These are phyloP conservation scores for Thelonectria blattea DNA, from an alignment of 2,329 filamentous ascomycete genomes.

Conservation along the genomic window DNA sequence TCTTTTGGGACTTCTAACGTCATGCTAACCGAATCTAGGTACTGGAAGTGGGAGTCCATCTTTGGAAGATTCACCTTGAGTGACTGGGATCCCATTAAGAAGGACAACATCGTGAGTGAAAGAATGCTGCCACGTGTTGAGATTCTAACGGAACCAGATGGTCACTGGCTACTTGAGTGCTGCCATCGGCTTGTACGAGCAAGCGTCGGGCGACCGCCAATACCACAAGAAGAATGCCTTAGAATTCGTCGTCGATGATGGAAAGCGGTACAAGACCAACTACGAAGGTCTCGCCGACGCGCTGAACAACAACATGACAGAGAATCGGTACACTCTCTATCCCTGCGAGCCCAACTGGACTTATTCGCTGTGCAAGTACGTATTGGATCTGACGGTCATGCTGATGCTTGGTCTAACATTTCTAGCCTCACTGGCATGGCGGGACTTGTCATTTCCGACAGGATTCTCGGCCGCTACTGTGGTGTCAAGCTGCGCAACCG, in stretches of 20 bases:
- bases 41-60: constrained; percentile 35
- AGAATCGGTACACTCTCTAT: constrained; percentile 22
- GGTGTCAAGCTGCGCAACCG: constrained; percentile 16
- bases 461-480: constrained; percentile 14
- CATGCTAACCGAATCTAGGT: constrained; percentile 11
- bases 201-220: constrained; percentile 20
- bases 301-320: constrained; percentile 22
- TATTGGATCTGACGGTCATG: neutral
- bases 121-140: neutral
- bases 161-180: constrained; percentile 23
- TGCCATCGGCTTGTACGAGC: constrained; percentile 23
- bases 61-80: constrained; percentile 22
- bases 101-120: constrained; percentile 26
- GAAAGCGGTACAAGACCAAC: constrained; percentile 28
- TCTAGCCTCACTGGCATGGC: constrained; percentile 18
- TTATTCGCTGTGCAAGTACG: constrained; percentile 22
- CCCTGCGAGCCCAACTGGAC: constrained; percentile 22
- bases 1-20: too few relatives aligned
- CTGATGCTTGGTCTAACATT: neutral
- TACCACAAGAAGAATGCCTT: constrained; percentile 23
- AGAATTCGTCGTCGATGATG: constrained; percentile 20
- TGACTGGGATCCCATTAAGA: constrained; percentile 24
- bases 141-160: constrained; percentile 14
- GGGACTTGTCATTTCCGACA: constrained; percentile 18
- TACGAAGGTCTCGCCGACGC: constrained; percentile 25